Base-by-base conservation (phyloP, 2,329 filamentous ascomycete species). In the Pseudogymnoascus sp. region DNA sequence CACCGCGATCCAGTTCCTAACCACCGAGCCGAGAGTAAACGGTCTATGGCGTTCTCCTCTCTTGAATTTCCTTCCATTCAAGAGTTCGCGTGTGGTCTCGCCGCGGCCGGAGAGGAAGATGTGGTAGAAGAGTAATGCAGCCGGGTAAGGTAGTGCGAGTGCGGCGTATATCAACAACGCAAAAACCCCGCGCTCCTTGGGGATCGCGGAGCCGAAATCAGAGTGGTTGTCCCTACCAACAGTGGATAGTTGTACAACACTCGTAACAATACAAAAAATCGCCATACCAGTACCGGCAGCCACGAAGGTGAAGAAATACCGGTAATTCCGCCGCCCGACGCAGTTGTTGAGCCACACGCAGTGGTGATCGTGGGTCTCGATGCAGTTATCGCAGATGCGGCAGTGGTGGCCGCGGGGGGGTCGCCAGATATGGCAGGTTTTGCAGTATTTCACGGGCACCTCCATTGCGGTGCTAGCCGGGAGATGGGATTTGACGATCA, bases 321-420 rank as follows among this genome's bases (percentile, higher is more conserved):
- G 91, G 77, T 99, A 99, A 77, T 99, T 99, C 70, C 95, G 90
- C 68, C 93, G 88, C 46, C 95, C 95, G 60, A 99, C 89, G 68
- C 95, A 99, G 75, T 99, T 99, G 78, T 99, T 99, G 67, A 99
- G 84, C 95, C 95, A 99, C 14, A 97, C 93, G 72, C 95, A 99
- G 76, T 99, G 95, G 72, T 99, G 95, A 72, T 99, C 95, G 69
- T 97, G 91, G 0, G 92, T 96, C 76, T 99, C 95, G 65, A 99
- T 85, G 74, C 95, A 99, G 75, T 96, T 97, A 77, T 99, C 93
- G 77, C 95, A 99, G 28, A 96, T 84, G 63, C 95, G 90, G 77
- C 95, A 99, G 77, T 99, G 95, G 73, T 99, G 96, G 64, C 91
- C 92, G 64, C 95, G 90, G 28, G 93, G 93, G 37, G 95, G 95